These are phyloP conservation scores for Ophiognomonia clavigignenti-juglandacearum DNA, from an alignment of 2,329 filamentous ascomycete species.

Conservation along the genomic window DNA sequence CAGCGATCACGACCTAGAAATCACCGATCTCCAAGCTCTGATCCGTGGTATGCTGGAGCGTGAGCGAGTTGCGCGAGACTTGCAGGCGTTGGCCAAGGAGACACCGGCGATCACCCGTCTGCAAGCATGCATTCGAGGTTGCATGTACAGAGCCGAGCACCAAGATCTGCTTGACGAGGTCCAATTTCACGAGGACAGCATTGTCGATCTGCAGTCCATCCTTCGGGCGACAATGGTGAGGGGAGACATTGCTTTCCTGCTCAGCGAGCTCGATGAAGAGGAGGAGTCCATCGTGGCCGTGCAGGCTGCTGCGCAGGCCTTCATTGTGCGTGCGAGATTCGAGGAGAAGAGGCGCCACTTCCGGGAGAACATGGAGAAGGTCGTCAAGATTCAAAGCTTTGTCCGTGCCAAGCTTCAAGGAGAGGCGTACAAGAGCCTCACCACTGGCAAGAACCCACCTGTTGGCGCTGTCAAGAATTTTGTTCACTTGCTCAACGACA, in stretches of 20 bases:
- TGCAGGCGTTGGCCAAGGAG: slow-evolving; percentile 53
- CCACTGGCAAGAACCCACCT: slow-evolving; percentile 91
- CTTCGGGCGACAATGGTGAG: slow-evolving; percentile 76
- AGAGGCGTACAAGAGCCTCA: slow-evolving; percentile 96
- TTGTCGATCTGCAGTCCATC: slow-evolving; percentile 68
- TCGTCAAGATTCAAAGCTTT: slow-evolving; percentile 97
- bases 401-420: slow-evolving; percentile 92
- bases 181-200: slow-evolving; percentile 59
- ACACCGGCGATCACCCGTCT: slow-evolving; percentile 53
- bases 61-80: slow-evolving; percentile 41
- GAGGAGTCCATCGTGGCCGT: slow-evolving; percentile 72
- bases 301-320: slow-evolving; percentile 69
- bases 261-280: slow-evolving; percentile 75
- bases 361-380: slow-evolving; percentile 96
- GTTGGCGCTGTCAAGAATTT: slow-evolving; percentile 98
- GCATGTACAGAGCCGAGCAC: slow-evolving; percentile 56
- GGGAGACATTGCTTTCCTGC: slow-evolving; percentile 64
- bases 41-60: slow-evolving; percentile 59
- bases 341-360: slow-evolving; percentile 84
- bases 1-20: slow-evolving; percentile 37
- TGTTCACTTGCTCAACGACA: slow-evolving; percentile 94
- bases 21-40: slow-evolving; percentile 51
- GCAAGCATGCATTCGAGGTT: slow-evolving; percentile 65
- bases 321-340: slow-evolving; percentile 69
- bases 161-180: slow-evolving; percentile 64